Conservation (phyloP, 768 basidiomycete genomes). For the Harrya chromipes region DNA sequence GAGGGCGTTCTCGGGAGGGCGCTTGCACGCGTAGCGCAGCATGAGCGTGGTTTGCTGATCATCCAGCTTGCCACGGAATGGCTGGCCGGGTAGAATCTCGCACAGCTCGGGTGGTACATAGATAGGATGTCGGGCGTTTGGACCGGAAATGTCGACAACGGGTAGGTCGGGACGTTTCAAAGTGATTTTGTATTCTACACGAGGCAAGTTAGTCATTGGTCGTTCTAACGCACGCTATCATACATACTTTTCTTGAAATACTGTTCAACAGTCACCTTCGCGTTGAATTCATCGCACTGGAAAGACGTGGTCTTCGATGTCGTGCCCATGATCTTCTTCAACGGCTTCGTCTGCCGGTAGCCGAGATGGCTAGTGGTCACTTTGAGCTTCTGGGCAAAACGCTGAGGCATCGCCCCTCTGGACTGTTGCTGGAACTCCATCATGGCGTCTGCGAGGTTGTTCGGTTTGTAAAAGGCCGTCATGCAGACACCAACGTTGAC, state of each 20-base stretch:
- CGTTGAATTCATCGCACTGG: conserved; percentile 54
- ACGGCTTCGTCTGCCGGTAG: conserved; percentile 47
- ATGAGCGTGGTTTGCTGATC: conserved; percentile 65
- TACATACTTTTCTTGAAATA: conserved; percentile 62
- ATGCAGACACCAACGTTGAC: conserved; percentile 55
- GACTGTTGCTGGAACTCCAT: conserved; percentile 43
- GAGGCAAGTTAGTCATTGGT: conserved; percentile 4
- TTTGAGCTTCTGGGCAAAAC: conserved; percentile 52
- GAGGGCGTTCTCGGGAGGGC: conserved; percentile 56
- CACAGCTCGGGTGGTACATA: conserved; percentile 72
- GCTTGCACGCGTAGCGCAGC: conserved; percentile 67
- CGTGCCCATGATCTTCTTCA: conserved; percentile 37
- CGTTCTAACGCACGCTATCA: neutral
- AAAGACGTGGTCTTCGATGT: conserved; percentile 52
- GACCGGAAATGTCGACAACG: conserved; percentile 52
- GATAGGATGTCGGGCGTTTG: conserved; percentile 25
- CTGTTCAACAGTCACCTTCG: conserved; percentile 51
- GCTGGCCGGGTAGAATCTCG: conserved; percentile 54
- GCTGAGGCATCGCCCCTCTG: conserved; percentile 41
- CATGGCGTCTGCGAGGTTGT: conserved; percentile 62
- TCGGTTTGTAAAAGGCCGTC: conserved; percentile 54
- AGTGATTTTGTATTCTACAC: conserved; percentile 55
- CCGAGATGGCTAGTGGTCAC: conserved; percentile 57
- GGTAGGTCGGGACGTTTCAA: conserved; percentile 50
- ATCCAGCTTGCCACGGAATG: conserved; percentile 58